Evolutionary conservation across 495 filamentous ascomycete species (phyloP).

Genomic region (Xylaria acuta): DNA sequence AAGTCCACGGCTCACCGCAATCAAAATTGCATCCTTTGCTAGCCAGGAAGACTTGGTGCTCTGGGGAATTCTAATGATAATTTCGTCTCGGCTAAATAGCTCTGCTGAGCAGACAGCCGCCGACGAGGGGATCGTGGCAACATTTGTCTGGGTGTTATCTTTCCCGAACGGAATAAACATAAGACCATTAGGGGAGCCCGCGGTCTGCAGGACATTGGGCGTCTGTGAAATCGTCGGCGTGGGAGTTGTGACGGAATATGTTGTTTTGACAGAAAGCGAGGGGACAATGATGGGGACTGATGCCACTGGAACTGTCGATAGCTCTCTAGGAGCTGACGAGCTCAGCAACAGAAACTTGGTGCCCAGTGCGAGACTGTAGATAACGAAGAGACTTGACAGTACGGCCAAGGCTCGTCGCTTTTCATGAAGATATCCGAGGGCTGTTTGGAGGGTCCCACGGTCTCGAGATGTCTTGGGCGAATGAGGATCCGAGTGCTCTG

Average conservation of each 20-base stretch:
- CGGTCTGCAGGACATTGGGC: conserved; percentile 34
- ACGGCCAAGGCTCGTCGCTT: conserved; percentile 25
- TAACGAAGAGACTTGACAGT: conserved; percentile 31
- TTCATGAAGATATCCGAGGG: conserved; percentile 23
- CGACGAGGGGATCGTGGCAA: conserved; percentile 31
- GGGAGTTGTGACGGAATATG: conserved; percentile 22
- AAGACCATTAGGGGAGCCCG: conserved; percentile 35
- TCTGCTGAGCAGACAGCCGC: conserved; percentile 48
- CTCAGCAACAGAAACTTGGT: conserved; percentile 32
- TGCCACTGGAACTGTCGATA: conserved; percentile 42
- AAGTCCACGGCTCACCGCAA: conserved; percentile 51
- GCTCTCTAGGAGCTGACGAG: conserved; percentile 29
- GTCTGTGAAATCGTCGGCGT: conserved; percentile 26
- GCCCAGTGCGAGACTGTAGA: conserved; percentile 31
- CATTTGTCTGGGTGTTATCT: conserved; percentile 41
- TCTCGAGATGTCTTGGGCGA: background rate
- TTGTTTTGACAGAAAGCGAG: conserved; percentile 23
- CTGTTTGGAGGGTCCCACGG: background rate
- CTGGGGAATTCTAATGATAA: conserved; percentile 48
- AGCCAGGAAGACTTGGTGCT: conserved; percentile 49
- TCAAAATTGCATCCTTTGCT: conserved; percentile 48
- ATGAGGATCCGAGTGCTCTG: background rate
- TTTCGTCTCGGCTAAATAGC: conserved; percentile 44
- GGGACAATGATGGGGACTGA: conserved; percentile 34
- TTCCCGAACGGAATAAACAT: conserved; percentile 38